phyloP scores from a whole-genome alignment of 805 yeast genomes.

The Myxozyma nipponensis region DNA sequence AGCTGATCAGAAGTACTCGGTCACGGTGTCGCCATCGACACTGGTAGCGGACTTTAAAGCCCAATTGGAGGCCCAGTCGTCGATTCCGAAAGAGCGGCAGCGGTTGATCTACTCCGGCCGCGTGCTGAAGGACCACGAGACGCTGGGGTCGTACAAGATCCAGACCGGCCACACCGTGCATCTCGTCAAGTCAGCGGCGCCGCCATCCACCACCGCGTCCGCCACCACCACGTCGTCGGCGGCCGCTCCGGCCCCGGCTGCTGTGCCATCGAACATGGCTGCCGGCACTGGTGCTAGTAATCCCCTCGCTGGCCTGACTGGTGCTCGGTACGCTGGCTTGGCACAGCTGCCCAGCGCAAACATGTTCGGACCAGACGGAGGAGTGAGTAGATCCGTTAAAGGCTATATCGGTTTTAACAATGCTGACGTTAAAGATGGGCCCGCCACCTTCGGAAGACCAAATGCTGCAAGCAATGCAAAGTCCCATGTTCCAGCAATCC shows the following conservation, averaged over 20 bases:
- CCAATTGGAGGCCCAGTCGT: slow-evolving; percentile 55
- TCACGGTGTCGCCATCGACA: slow-evolving; percentile 49
- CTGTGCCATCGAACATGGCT: slow-evolving; percentile 73
- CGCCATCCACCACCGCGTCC: slow-evolving; percentile 38
- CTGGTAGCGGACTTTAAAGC: slow-evolving; percentile 70
- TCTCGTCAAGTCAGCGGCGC: slow-evolving; percentile 75
- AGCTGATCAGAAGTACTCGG: slow-evolving; percentile 67
- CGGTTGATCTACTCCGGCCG: slow-evolving; percentile 91
- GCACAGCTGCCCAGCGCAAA: slow-evolving; percentile 81
- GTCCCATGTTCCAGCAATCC: slow-evolving; percentile 76
- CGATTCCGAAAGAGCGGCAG: slow-evolving; percentile 73
- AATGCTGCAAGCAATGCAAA: slow-evolving; percentile 66
- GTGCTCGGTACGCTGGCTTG: slow-evolving; percentile 93
- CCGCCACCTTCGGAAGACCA: slow-evolving; percentile 74
- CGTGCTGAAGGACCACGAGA: slow-evolving; percentile 80
- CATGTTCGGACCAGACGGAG: slow-evolving; percentile 94
- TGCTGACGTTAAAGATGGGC: slow-evolving; percentile 45
- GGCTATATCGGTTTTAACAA: not conserved
- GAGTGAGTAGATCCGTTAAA: slow-evolving; percentile 36
- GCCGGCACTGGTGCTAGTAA: slow-evolving; percentile 87
- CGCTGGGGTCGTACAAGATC: slow-evolving; percentile 70
- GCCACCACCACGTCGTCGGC: slow-evolving; percentile 30
- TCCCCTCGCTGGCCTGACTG: slow-evolving; percentile 87
- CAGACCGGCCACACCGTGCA: slow-evolving; percentile 85
- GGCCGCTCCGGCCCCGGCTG: slow-evolving; percentile 30